Conservation (phyloP, 192 early-diverging fungal genomes). For the Funneliformis mosseae region DNA sequence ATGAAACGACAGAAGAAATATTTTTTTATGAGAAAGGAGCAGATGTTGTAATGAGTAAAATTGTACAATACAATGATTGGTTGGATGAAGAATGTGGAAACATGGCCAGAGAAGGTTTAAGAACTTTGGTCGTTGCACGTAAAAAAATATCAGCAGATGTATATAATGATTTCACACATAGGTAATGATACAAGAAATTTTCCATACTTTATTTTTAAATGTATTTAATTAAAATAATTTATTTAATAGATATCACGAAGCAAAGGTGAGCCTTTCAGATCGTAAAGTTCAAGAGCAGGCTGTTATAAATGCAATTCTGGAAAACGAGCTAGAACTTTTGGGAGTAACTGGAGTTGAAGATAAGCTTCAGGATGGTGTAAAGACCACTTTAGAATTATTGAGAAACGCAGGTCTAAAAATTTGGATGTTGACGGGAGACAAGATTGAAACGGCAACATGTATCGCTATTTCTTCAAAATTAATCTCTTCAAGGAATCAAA, state of each 20-base stretch:
- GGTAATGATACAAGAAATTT: conserved; percentile 33
- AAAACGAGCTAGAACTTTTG: conserved; percentile 85
- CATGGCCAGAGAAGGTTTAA: conserved; percentile 93
- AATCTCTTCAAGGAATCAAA: conserved; percentile 82
- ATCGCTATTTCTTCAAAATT: conserved; percentile 93
- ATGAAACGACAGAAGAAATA: conserved; percentile 71
- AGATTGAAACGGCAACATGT: conserved; percentile 95
- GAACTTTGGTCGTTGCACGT: conserved; percentile 90
- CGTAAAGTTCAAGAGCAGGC: conserved; percentile 70
- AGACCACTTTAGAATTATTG: conserved; percentile 83
- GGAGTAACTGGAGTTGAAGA: conserved; percentile 97
- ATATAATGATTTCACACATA: conserved; percentile 65
- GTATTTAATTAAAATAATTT: not conserved
- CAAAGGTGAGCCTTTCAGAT: conserved; percentile 70
- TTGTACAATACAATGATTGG: conserved; percentile 94
- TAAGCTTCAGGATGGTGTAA: conserved; percentile 92
- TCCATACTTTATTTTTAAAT: not conserved
- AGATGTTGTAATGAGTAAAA: conserved; percentile 84
- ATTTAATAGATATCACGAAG: conserved; percentile 59
- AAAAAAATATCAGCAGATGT: conserved; percentile 76
- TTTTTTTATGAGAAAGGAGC: conserved; percentile 94
- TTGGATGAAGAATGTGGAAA: conserved; percentile 96
- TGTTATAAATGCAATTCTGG: conserved; percentile 69
- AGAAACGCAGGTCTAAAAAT: conserved; percentile 90
- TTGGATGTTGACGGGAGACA: conserved; percentile 99